Evolutionary conservation across 75 land plant species (phyloP), one percentile per base, ranked within the genome.

Genomic region (Larix kaempferi): DNA sequence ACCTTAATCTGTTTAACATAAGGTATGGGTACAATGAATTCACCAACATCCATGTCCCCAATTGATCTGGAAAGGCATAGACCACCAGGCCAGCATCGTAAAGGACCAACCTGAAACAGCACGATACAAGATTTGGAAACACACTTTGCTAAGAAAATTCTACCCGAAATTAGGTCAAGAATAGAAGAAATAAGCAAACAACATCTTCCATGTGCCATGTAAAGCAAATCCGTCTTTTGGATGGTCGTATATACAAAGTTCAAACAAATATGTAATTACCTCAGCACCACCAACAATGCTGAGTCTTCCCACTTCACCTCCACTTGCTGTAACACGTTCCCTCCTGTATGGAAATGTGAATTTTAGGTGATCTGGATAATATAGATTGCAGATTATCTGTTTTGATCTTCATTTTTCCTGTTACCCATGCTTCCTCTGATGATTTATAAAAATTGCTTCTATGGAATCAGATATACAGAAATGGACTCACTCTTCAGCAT

Each of bases 21-120:
- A 57, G 98, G 98, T 67, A 94, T 78, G 16, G 95, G 93, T 41
- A 94, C 98, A 29, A 94, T 93, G 67, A 87, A 94, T 52, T 91
- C 98, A 7, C 98, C 98, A 76, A 94, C 98, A 83, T 94, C 98
- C 84, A 84, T 89, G 73, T 94, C 98, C 11, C 98, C 98, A 77
- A 94, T 94, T 8, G 98, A 94, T 57, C 98, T 87, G 19, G 98
- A 94, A 58, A 94, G 89, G 78, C 98, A 94, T 64, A 94, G 89
- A 56, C 99, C 99, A 15, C 99, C 99, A 8, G 98, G 98, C 98
- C 98, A 95, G 79, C 93, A 91, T 26, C 98, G 81, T 62, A 95
- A 87, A 22, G 98, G 98, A 66, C 98, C 98, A 85, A 93, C 78
- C 98, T 94, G 86, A 33, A 67, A 78, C 75, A 57, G 65, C 49